phyloP scores from a whole-genome alignment of 2,329 filamentous ascomycete genomes.

The Hypoxylon sp. region DNA sequence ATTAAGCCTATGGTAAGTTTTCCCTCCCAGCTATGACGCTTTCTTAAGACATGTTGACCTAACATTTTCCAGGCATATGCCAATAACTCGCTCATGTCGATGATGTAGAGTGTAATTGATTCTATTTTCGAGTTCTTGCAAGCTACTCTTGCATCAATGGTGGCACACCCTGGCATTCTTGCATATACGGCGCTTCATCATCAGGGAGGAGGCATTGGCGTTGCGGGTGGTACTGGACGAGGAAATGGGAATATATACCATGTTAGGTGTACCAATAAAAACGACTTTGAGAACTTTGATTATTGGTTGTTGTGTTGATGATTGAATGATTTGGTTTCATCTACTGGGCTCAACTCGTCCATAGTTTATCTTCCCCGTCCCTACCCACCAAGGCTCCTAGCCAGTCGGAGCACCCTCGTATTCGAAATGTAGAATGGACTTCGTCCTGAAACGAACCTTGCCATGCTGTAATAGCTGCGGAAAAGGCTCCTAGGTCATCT shows the following conservation, averaged over 20 bases:
- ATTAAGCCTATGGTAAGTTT: constrained; percentile 85
- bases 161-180: constrained; percentile 42
- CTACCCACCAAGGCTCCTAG: constrained; percentile 66
- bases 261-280: constrained; percentile 31
- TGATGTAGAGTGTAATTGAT: constrained; percentile 66
- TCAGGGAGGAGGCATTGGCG: constrained; percentile 46
- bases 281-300: background rate
- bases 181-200: constrained; percentile 44
- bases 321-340: background rate
- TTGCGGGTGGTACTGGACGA: constrained; percentile 42
- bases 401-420: constrained; percentile 70
- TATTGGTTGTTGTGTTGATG: background rate
- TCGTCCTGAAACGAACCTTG: constrained; percentile 56
- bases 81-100: constrained; percentile 80
- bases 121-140: constrained; percentile 31
- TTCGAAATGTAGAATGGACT: constrained; percentile 59
- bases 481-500: constrained; percentile 66
- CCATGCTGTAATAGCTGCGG: constrained; percentile 73
- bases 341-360: constrained; percentile 51
- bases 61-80: constrained; percentile 73
- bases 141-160: constrained; percentile 38
- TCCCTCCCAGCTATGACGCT: background rate
- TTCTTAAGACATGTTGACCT: constrained; percentile 39
- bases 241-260: constrained; percentile 38
- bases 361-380: constrained; percentile 58